These are phyloP conservation scores for Boletus hoseneyae DNA, from an alignment of 1,284 basidiomycete species.

Conservation along the genomic window DNA sequence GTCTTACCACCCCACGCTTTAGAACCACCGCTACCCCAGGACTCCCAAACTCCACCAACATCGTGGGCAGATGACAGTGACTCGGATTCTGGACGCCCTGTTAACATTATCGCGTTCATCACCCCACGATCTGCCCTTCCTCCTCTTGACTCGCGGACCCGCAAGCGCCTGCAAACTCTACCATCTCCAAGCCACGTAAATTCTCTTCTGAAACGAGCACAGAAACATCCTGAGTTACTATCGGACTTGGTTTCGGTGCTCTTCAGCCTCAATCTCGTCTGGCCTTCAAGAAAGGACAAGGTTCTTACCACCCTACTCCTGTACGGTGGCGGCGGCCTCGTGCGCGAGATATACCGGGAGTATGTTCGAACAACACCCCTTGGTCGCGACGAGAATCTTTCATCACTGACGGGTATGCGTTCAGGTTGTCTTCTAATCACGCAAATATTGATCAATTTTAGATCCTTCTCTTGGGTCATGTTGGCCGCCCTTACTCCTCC, in stretches of 20 bases:
- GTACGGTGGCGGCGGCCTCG: slow-evolving; percentile 55
- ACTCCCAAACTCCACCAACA: slow-evolving; percentile 16
- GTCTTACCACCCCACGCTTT: slow-evolving; percentile 51
- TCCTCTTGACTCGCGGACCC: slow-evolving; percentile 51
- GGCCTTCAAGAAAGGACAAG: slow-evolving; percentile 56
- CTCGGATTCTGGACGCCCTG: slow-evolving; percentile 30
- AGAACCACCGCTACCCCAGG: slow-evolving; percentile 39
- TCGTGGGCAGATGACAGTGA: slow-evolving; percentile 34
- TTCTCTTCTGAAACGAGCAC: slow-evolving; percentile 43
- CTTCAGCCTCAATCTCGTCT: slow-evolving; percentile 50
- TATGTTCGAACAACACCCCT: slow-evolving; percentile 60
- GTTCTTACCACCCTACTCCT: slow-evolving; percentile 49
- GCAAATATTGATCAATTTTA: slow-evolving; percentile 19
- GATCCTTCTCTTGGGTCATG: slow-evolving; percentile 45
- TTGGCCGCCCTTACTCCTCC: slow-evolving; percentile 74
- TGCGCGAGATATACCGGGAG: slow-evolving; percentile 72
- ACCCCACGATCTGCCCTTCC: slow-evolving; percentile 36
- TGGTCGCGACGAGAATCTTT: slow-evolving; percentile 47
- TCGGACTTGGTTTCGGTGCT: slow-evolving; percentile 48
- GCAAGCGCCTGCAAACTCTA: slow-evolving; percentile 52
- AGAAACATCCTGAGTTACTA: slow-evolving; percentile 38
- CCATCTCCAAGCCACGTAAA: slow-evolving; percentile 48
- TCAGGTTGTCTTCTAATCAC: slow-evolving; percentile 6
- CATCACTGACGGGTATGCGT: slow-evolving; percentile 40
- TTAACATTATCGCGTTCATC: slow-evolving; percentile 40